Percentiles rank a stretch among this genome's conserved stretches.
Evolutionary conservation across 306 rosid species (phyloP).

Genomic region (Cicer chorassanicum): DNA sequence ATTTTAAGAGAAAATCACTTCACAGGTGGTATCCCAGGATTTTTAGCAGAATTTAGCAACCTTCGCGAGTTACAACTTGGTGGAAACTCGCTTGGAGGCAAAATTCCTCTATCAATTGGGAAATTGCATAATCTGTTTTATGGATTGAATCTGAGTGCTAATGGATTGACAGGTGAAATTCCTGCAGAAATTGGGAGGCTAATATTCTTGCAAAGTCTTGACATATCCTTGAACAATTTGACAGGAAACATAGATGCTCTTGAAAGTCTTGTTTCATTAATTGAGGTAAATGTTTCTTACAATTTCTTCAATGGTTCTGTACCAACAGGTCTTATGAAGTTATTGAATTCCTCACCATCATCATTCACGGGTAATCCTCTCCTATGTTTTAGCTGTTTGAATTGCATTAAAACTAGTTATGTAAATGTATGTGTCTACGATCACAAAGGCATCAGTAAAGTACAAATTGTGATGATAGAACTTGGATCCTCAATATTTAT

Average conservation of each 20-base stretch:
- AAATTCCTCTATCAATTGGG: constrained; percentile 67
- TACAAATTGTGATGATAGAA: constrained; percentile 56
- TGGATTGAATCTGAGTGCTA: constrained; percentile 73
- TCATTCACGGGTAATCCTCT: constrained; percentile 65
- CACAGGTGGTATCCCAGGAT: constrained; percentile 60
- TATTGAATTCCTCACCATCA: constrained; percentile 49
- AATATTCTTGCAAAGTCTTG: constrained; percentile 44
- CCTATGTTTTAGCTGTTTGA: constrained; percentile 53
- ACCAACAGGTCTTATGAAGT: constrained; percentile 53
- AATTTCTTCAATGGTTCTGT: constrained; percentile 67
- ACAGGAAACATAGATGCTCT: constrained; percentile 58
- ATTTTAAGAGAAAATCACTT: constrained; percentile 66
- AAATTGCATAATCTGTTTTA: constrained; percentile 50
- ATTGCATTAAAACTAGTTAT: constrained; percentile 46
- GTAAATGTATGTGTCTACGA: constrained; percentile 52
- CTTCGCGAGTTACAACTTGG: constrained; percentile 73
- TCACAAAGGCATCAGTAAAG: constrained; percentile 44
- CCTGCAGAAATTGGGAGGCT: constrained; percentile 58
- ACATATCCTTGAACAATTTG: constrained; percentile 72
- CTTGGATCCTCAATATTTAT: constrained; percentile 57
- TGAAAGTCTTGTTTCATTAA: constrained; percentile 49
- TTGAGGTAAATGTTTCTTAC: constrained; percentile 58
- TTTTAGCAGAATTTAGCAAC: constrained; percentile 51
- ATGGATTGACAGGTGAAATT: constrained; percentile 63
- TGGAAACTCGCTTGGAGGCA: constrained; percentile 69